Evolutionary conservation across 371 early-diverging fungal genomes (phyloP), one percentile per base, ranked within the genome.

Genomic region (Mucor indicus): DNA sequence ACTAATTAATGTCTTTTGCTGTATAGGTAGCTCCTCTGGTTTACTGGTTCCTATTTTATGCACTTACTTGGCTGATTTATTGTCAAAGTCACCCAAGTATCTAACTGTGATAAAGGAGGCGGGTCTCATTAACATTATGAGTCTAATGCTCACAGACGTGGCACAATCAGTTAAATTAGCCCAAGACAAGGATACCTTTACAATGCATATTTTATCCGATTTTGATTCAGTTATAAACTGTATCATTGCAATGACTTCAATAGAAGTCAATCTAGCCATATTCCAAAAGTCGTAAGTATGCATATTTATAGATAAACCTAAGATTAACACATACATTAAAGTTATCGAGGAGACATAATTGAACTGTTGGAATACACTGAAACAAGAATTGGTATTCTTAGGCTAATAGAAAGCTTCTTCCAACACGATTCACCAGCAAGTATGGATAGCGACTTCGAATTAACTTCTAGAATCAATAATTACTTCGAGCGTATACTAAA

Each of bases 81-180:
- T 86, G 5, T 64, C 60, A 16, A 55, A 63, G 16, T 76, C 77
- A 8, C 51, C 69, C 10, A 73, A 79, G 41, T 76, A 81, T 48
- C 69, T 70, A 30, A 67, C 68, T 29, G 82, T 81, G 1, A 62
- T 80, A 37, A 79, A 83, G 15, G 84, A 85, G 49, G 77, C 84
- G 19, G 86, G 86, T 16, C 48, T 85, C 23, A 61, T 84, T 21
- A 80, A 79, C 49, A 70, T 84, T 35, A 69, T 85, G 50, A 74
- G 81, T 37, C 65, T 73, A 7, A 70, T 84, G 55, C 55, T 81
- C 0, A 73, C 80, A 12, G 77, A 81, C 24, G 51, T 84, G n/a
- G 72, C 78, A 6, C 69, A 72, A n/a, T 54, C 50, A 16, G 50
- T 62, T 35, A 29, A 32, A 27, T 17, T 56, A 4, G 50, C 57